Evolutionary conservation across 371 early-diverging fungal species (phyloP).

Genomic region (Mucor mucedo): DNA sequence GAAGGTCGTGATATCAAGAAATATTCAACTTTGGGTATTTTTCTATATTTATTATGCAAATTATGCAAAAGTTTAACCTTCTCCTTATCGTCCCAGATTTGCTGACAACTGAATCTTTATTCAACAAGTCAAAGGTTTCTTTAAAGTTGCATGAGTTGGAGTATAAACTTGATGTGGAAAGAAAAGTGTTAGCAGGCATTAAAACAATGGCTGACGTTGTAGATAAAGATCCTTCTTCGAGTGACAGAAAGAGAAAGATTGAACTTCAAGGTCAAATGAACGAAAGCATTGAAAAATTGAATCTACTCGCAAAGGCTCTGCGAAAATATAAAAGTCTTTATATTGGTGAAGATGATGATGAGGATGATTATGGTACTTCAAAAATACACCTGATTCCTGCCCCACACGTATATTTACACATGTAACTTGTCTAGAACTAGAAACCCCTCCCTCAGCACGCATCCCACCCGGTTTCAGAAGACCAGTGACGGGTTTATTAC

Average conservation of each 20-base stretch:
- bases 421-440: slow-evolving; percentile 37
- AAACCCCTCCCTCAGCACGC: slow-evolving; percentile 56
- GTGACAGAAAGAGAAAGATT: slow-evolving; percentile 60
- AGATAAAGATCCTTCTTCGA: slow-evolving; percentile 41
- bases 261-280: slow-evolving; percentile 72
- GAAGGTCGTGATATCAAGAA: slow-evolving; percentile 32
- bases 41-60: background rate
- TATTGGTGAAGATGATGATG: slow-evolving; percentile 75
- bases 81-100: slow-evolving; percentile 49
- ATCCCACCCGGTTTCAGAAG: slow-evolving; percentile 73
- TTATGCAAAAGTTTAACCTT: background rate
- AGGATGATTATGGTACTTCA: slow-evolving; percentile 58
- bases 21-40: slow-evolving; percentile 49
- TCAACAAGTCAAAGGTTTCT: slow-evolving; percentile 86
- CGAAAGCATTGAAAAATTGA: slow-evolving; percentile 85
- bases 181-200: slow-evolving; percentile 82
- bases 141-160: slow-evolving; percentile 85
- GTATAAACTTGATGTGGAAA: slow-evolving; percentile 91
- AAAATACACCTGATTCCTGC: background rate
- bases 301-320: slow-evolving; percentile 77
- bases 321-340: slow-evolving; percentile 85
- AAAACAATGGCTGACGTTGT: slow-evolving; percentile 62
- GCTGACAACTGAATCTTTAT: slow-evolving; percentile 73
- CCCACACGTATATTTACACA: background rate
- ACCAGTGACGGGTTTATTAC: slow-evolving; percentile 77